Percentiles rank a stretch among this genome's conserved stretches.
These are phyloP conservation scores for Yamadazyma kanchanaburiensis DNA, from an alignment of 1,139 yeast species.

Conservation along the genomic window DNA sequence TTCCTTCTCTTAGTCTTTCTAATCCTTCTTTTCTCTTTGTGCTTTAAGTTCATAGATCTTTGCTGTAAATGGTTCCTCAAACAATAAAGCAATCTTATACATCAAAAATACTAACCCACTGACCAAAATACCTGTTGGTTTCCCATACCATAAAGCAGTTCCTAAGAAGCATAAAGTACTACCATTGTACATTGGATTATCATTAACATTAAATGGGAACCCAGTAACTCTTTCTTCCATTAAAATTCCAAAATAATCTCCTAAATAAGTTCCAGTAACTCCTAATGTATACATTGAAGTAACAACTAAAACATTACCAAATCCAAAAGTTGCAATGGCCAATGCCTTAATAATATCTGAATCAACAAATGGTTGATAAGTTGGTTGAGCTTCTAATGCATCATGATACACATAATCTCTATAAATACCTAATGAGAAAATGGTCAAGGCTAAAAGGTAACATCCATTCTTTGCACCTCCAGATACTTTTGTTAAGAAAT, in stretches of 20 bases:
- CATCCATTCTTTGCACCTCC: conserved; percentile 77
- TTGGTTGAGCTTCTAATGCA: conserved; percentile 51
- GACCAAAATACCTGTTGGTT: conserved; percentile 81
- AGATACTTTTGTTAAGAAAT: conserved; percentile 66
- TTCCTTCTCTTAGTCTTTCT: too few relatives aligned
- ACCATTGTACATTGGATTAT: conserved; percentile 97
- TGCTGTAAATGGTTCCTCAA: conserved; percentile 97
- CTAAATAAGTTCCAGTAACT: conserved; percentile 92
- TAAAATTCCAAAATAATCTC: conserved; percentile 94
- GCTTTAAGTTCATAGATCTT: conserved; percentile 40
- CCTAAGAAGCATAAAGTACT: conserved; percentile 87
- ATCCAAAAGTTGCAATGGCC: conserved; percentile 43
- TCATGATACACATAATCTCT: conserved; percentile 75
- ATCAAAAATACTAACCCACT: conserved; percentile 71
- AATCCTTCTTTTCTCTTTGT: conserved; percentile 3
- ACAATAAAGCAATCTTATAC: conserved; percentile 78
- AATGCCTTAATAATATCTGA: conserved; percentile 29
- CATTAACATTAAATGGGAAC: conserved; percentile 87
- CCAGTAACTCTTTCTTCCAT: conserved; percentile 90
- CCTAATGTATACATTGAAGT: conserved; percentile 94
- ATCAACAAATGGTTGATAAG: conserved; percentile 48
- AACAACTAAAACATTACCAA: conserved; percentile 78
- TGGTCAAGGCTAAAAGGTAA: conserved; percentile 74
- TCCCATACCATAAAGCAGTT: conserved; percentile 82
- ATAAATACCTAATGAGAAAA: conserved; percentile 77